Percentiles rank a stretch among this genome's conserved stretches.
Evolutionary conservation across 805 yeast genomes (phyloP).

Genomic region (Barnettozyma californica): DNA sequence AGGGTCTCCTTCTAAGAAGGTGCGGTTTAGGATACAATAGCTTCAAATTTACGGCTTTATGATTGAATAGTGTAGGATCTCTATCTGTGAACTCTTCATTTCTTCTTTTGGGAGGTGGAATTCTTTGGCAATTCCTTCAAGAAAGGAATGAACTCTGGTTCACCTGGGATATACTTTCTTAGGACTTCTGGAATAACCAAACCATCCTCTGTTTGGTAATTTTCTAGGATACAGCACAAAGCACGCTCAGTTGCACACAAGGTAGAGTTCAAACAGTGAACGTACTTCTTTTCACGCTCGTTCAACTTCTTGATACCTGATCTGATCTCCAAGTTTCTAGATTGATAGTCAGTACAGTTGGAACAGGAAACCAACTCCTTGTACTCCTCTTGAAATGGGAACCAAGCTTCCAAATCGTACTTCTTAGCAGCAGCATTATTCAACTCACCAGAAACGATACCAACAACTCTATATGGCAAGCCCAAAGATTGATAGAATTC

Average conservation of each 20-base stretch:
- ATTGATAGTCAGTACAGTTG: constrained; percentile 98
- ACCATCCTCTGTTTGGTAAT: constrained; percentile 97
- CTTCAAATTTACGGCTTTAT: background rate
- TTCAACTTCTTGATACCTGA: constrained; percentile 96
- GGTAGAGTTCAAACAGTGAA: constrained; percentile 96
- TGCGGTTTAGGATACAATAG: constrained; percentile 6
- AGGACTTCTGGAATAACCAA: constrained; percentile 89
- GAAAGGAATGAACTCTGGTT: constrained; percentile 93
- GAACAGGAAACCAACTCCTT: constrained; percentile 98
- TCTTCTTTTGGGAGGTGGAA: constrained; percentile 73
- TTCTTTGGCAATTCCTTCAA: constrained; percentile 90
- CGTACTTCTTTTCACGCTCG: constrained; percentile 95
- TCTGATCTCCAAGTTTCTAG: constrained; percentile 97
- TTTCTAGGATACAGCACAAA: constrained; percentile 92
- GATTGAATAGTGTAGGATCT: background rate
- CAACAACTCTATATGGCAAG: constrained; percentile 94
- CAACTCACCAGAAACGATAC: constrained; percentile 96
- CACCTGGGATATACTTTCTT: constrained; percentile 96
- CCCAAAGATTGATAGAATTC: constrained; percentile 89
- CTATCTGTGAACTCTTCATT: constrained; percentile 14
- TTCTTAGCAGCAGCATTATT: constrained; percentile 99
- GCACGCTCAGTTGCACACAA: constrained; percentile 98
- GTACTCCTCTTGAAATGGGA: constrained; percentile 98
- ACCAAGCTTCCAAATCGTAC: constrained; percentile 99
- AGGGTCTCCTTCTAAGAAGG: constrained; percentile 11